phyloP scores from a whole-genome alignment of 192 early-diverging fungal species.

The Coemansia pectinata region DNA sequence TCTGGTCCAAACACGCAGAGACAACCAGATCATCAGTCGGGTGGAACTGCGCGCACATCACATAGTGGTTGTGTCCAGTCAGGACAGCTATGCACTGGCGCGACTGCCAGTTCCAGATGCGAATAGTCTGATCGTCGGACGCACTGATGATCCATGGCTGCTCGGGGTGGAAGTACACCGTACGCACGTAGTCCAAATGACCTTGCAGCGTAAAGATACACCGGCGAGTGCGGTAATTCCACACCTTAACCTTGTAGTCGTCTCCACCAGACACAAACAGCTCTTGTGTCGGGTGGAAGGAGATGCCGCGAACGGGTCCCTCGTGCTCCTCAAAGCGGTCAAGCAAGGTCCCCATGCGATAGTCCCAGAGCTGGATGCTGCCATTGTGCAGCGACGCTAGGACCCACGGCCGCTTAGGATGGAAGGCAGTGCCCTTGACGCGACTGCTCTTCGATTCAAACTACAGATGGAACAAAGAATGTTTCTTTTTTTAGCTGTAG shows the following conservation, averaged over 20 bases:
- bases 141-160: conserved; percentile 97
- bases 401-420: conserved; percentile 98
- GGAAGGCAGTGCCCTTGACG: conserved; percentile 95
- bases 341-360: conserved; percentile 96
- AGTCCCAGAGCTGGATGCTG: conserved; percentile 98
- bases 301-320: conserved; percentile 94
- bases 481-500: not conserved
- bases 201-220: conserved; percentile 97
- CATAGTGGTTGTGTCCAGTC: conserved; percentile 98
- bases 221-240: conserved; percentile 97
- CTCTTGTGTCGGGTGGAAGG: conserved; percentile 95
- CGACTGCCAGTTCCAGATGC: conserved; percentile 99
- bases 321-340: conserved; percentile 99
- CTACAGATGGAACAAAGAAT: conserved; percentile 49
- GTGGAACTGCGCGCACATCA: conserved; percentile 98
- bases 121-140: conserved; percentile 98
- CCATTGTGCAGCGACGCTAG: conserved; percentile 97
- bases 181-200: conserved; percentile 97
- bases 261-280: conserved; percentile 98
- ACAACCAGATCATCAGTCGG: conserved; percentile 97
- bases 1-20: conserved; percentile 94
- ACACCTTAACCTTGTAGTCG: conserved; percentile 99
- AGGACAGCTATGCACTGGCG: conserved; percentile 96
- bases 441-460: conserved; percentile 99
- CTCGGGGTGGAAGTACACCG: conserved; percentile 96